A percentile compares a stretch with the other conserved stretches of the same genome.
These are phyloP conservation scores for Drechslerella stenobrocha DNA, from an alignment of 2,329 filamentous ascomycete genomes.

Conservation along the genomic window DNA sequence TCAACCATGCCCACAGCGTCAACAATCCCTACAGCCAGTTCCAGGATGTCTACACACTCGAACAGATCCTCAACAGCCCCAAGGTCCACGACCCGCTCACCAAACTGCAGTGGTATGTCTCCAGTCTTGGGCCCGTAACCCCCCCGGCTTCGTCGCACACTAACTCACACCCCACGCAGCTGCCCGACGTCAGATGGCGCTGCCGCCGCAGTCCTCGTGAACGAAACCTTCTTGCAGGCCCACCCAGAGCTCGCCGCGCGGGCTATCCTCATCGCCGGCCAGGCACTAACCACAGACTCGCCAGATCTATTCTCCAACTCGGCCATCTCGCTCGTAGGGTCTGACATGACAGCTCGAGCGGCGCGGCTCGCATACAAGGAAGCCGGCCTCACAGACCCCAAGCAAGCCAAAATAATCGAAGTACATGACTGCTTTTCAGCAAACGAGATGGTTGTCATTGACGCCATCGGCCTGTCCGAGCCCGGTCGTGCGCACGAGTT, in stretches of 20 bases:
- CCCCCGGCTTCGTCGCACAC: neutral
- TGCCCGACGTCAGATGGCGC: slow-evolving; percentile 94
- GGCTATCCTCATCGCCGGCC: slow-evolving; percentile 86
- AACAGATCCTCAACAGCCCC: slow-evolving; percentile 74
- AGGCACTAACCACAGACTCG: slow-evolving; percentile 81
- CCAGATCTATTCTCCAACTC: slow-evolving; percentile 76
- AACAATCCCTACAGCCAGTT: slow-evolving; percentile 99
- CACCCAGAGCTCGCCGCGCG: slow-evolving; percentile 78
- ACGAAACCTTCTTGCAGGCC: slow-evolving; percentile 81
- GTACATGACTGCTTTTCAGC: slow-evolving; percentile 96
- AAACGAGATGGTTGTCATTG: slow-evolving; percentile 89
- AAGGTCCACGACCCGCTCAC: slow-evolving; percentile 86
- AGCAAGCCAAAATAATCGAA: slow-evolving; percentile 81
- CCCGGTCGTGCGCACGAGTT: slow-evolving; percentile 88
- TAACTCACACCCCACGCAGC: slow-evolving; percentile 49
- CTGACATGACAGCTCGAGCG: slow-evolving; percentile 77
- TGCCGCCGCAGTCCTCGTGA: slow-evolving; percentile 85
- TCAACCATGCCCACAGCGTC: slow-evolving; percentile 90
- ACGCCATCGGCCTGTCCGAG: slow-evolving; percentile 77
- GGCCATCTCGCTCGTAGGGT: slow-evolving; percentile 86
- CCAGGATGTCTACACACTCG: slow-evolving; percentile 82
- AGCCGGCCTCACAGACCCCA: slow-evolving; percentile 67
- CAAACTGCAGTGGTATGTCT: slow-evolving; percentile 79
- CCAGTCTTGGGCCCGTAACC: too few relatives aligned
- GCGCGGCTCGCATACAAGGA: slow-evolving; percentile 71